Evolutionary conservation across 169 alveolate species (phyloP).

Genomic region (Plasmodium inui): DNA sequence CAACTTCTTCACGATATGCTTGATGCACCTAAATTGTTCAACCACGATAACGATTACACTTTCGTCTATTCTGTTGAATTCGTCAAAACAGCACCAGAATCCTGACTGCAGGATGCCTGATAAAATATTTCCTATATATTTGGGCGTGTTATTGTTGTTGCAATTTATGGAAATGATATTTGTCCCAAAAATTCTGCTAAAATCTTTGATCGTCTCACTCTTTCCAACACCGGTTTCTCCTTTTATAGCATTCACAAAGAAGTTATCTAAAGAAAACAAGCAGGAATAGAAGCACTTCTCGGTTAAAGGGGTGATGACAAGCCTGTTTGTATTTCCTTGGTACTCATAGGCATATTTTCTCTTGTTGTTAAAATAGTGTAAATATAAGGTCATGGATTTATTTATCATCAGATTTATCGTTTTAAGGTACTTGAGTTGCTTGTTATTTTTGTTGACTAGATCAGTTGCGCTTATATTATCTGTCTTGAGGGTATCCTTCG

Average conservation of each 20-base stretch:
- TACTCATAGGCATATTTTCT: constrained; percentile 97
- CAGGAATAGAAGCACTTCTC: constrained; percentile 97
- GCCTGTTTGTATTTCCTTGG: constrained; percentile 96
- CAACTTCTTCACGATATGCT: constrained; percentile 85
- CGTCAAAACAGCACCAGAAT: constrained; percentile 99
- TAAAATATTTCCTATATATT: constrained; percentile 95
- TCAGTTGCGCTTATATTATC: constrained; percentile 3
- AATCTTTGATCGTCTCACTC: constrained; percentile 97
- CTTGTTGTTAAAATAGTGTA: constrained; percentile 94
- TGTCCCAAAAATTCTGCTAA: constrained; percentile 96
- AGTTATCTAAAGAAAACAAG: constrained; percentile 94
- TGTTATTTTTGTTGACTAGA: constrained; percentile 41
- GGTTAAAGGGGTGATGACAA: constrained; percentile 97
- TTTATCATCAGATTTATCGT: constrained; percentile 67
- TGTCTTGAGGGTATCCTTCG: constrained; percentile 11
- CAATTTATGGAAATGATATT: constrained; percentile 96
- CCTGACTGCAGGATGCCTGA: constrained; percentile 96
- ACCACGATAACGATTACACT: constrained; percentile 97
- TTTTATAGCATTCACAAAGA: constrained; percentile 97
- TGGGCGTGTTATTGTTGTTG: constrained; percentile 94
- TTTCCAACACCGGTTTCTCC: constrained; percentile 99
- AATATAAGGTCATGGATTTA: constrained; percentile 84
- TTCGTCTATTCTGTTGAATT: constrained; percentile 97
- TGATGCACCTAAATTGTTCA: constrained; percentile 93
- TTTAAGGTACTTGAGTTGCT: constrained; percentile 51